Evolutionary conservation across 257 asterid species (phyloP), one percentile per base, ranked within the genome.

Genomic region (Datura wrightii): DNA sequence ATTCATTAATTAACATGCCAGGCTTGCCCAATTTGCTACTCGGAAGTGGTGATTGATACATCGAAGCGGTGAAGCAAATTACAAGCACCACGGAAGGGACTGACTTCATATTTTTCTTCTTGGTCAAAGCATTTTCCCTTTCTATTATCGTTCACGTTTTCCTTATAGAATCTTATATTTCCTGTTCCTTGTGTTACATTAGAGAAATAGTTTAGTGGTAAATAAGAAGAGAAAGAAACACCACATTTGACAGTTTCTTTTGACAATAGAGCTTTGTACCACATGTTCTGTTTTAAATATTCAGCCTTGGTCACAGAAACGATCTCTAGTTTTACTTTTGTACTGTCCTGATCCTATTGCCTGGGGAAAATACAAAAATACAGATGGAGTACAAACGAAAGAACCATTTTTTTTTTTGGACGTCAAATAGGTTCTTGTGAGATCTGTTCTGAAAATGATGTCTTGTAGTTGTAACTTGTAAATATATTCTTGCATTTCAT

Each of bases 1-100:
- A 44, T 66, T 18, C 24, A 8, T n/a, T 66, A n/a, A 16, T 67
- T 66, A n/a, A 16, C 53, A 42, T 83, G 39, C 36, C 79, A 83
- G 85, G 85, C 85, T 34, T 83, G 85, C 55, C 85, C 85, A 42
- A 65, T 83, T 65, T 83, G 85, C 79, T 66, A 83, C 56, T 7
- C 80, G 1, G 85, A 83, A n/a, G 85, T 83, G 80, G 44, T 37
- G 85, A 72, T 83, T 18, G 31, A 59, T 60, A 65, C 76, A 62
- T 62, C 60, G 54, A 81, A 81, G 84, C 55, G 60, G 84, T 62
- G 84, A 81, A 81, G 84, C 59, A 78, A 78, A 52, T 78, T 24
- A 50, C 15, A 52, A 78, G 82, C 63, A 78, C 42, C 42, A 52
- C 9, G 0, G 41, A 24, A 24, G 39, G 44, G 19, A 48, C 81